phyloP scores from a whole-genome alignment of 1,284 basidiomycete species.

The Marasmius sp. region DNA sequence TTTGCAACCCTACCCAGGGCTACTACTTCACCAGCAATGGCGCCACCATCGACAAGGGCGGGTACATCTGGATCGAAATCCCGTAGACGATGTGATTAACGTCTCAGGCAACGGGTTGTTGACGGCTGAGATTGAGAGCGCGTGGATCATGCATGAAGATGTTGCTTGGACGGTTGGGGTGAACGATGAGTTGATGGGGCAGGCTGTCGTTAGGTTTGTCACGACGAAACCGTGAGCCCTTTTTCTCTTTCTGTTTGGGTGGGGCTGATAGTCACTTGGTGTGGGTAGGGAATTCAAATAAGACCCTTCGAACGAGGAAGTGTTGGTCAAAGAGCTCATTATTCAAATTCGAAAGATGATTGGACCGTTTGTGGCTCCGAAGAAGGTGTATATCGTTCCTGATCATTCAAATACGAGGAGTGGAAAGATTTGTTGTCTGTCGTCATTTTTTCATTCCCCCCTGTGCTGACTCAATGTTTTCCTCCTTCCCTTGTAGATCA shows the following conservation, averaged over 20 bases:
- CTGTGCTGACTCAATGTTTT: too few species aligned
- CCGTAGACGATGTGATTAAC: slow-evolving; percentile 93
- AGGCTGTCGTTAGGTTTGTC: too few species aligned
- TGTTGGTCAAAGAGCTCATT: slow-evolving; percentile 84
- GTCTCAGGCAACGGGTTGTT: slow-evolving; percentile 96
- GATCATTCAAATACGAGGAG: slow-evolving; percentile 96
- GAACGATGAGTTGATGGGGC: slow-evolving; percentile 84
- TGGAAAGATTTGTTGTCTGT: slow-evolving; percentile 89
- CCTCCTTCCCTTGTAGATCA: slow-evolving; percentile 52
- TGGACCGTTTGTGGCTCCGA: slow-evolving; percentile 93
- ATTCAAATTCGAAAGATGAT: slow-evolving; percentile 96
- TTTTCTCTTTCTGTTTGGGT: neutral
- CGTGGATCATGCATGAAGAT: slow-evolving; percentile 94
- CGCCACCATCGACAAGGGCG: slow-evolving; percentile 90
- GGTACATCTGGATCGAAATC: slow-evolving; percentile 98
- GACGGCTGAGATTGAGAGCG: slow-evolving; percentile 90
- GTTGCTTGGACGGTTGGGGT: slow-evolving; percentile 84
- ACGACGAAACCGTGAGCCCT: slow-evolving; percentile 72
- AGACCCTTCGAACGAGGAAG: slow-evolving; percentile 66
- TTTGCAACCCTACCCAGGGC: slow-evolving; percentile 73
- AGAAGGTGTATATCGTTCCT: slow-evolving; percentile 77
- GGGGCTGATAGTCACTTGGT: neutral
- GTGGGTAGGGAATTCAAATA: slow-evolving; percentile 89
- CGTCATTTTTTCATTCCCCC: neutral
- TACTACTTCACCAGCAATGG: slow-evolving; percentile 97